Percentiles rank a stretch among this genome's conserved stretches.
These are phyloP conservation scores for Thielaviopsis populi DNA, from an alignment of 2,329 filamentous ascomycete genomes.

Conservation along the genomic window DNA sequence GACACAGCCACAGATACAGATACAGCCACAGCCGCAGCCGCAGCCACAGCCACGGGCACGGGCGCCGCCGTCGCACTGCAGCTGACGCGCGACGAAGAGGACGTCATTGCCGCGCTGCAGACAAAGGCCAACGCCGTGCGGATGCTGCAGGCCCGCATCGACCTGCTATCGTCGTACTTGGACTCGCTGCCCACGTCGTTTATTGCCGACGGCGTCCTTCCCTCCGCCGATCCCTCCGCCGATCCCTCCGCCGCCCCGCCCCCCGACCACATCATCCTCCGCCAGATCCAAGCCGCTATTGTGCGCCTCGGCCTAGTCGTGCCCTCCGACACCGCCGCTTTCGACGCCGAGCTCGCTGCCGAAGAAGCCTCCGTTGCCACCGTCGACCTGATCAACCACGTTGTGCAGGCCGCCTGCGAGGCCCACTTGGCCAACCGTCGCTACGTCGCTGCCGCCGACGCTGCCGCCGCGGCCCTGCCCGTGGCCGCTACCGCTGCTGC, in stretches of 20 bases:
- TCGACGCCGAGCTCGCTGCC: constrained; percentile 55
- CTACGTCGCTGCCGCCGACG: constrained; percentile 45
- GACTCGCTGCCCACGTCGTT: constrained; percentile 50
- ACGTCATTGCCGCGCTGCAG: constrained; percentile 52
- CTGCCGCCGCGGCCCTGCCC: neutral
- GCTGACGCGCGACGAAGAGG: constrained; percentile 44
- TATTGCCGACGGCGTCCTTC: constrained; percentile 26
- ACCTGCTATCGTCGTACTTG: constrained; percentile 63
- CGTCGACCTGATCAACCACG: constrained; percentile 56
- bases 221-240: constrained; percentile 25
- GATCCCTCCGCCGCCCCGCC: constrained; percentile 20
- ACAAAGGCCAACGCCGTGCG: constrained; percentile 86
- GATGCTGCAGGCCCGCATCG: constrained; percentile 70
- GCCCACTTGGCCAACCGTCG: constrained; percentile 64
- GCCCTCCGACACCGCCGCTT: constrained; percentile 50
- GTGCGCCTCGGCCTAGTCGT: constrained; percentile 69
- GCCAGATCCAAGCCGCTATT: constrained; percentile 75
- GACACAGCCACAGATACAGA: constrained; percentile 23
- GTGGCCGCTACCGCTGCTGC: too few relatives aligned
- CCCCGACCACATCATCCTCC: constrained; percentile 59
- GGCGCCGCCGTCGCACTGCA: constrained; percentile 21
- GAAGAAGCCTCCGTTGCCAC: constrained; percentile 77
- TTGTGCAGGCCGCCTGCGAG: constrained; percentile 57
- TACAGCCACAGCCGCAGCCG: too few relatives aligned
- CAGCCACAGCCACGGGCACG: constrained; percentile 23